phyloP scores from a whole-genome alignment of 2,329 filamentous ascomycete genomes.

The Lasiodiplodia hormozganensis region DNA sequence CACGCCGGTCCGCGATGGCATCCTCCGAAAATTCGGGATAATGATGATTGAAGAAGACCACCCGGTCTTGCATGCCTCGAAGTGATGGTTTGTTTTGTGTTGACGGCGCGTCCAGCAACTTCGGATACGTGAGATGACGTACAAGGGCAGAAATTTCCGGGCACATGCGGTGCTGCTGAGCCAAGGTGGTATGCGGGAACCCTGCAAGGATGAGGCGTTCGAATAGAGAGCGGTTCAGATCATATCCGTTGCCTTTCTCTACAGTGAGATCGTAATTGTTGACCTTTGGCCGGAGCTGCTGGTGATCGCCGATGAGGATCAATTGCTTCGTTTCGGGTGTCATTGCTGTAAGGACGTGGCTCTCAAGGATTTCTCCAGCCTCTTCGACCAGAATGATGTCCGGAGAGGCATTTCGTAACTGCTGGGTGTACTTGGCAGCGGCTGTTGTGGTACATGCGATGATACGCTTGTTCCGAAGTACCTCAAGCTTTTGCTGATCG shows the following conservation, averaged over 20 bases:
- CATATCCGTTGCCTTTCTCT: constrained; percentile 69
- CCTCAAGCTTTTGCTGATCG: constrained; percentile 37
- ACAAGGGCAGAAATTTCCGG: constrained; percentile 70
- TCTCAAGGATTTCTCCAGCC: constrained; percentile 75
- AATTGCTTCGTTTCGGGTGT: constrained; percentile 64
- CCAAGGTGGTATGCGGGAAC: constrained; percentile 61
- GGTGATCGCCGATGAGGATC: constrained; percentile 75
- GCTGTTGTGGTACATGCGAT: constrained; percentile 76
- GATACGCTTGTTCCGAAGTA: constrained; percentile 62
- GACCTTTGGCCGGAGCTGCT: constrained; percentile 73
- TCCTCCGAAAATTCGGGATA: constrained; percentile 55
- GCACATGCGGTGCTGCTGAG: constrained; percentile 71
- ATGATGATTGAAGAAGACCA: constrained; percentile 72
- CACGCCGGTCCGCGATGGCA: constrained; percentile 56
- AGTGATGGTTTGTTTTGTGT: constrained; percentile 58
- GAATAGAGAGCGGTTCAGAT: constrained; percentile 73
- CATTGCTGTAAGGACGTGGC: constrained; percentile 69
- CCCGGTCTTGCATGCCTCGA: constrained; percentile 64
- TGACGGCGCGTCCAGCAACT: constrained; percentile 61
- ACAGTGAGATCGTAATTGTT: constrained; percentile 66
- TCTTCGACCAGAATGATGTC: constrained; percentile 73
- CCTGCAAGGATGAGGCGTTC: constrained; percentile 69
- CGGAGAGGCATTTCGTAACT: constrained; percentile 62
- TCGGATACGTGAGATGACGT: constrained; percentile 66
- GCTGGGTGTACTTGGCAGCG: constrained; percentile 66